Conservation (phyloP, 495 filamentous ascomycete species). For the Copromyces sp. region DNA sequence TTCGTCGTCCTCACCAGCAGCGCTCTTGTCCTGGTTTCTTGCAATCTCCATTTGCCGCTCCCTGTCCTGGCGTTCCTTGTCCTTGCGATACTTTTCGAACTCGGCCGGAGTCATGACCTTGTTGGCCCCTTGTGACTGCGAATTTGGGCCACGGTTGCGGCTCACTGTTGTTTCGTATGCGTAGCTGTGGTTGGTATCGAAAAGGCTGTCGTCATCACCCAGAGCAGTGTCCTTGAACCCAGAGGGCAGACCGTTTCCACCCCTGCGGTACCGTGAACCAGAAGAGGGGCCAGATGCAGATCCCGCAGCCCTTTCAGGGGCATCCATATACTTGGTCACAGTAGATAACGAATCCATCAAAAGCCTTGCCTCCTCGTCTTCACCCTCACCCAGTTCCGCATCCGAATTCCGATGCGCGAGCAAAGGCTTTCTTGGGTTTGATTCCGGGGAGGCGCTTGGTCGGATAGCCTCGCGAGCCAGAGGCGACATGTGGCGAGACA, state of each 20-base stretch:
- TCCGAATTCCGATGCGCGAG: slow-evolving; percentile 35
- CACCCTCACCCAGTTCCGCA: slow-evolving; percentile 30
- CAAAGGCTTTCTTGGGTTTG: slow-evolving; percentile 37
- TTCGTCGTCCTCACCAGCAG: slow-evolving; percentile 42
- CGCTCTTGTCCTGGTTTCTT: slow-evolving; percentile 18
- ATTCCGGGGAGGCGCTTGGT: slow-evolving; percentile 22
- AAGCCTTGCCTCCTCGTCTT: slow-evolving; percentile 62
- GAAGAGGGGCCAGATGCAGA: slow-evolving; percentile 5
- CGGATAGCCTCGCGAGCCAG: slow-evolving; percentile 5
- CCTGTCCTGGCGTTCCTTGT: slow-evolving; percentile 69
- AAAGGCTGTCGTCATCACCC: slow-evolving; percentile 33
- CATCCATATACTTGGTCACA: slow-evolving; percentile 34
- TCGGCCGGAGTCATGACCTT: slow-evolving; percentile 87
- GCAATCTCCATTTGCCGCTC: slow-evolving; percentile 40
- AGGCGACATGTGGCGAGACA: slow-evolving; percentile 23
- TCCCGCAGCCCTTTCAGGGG: slow-evolving; percentile 5
- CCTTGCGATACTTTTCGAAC: slow-evolving; percentile 72
- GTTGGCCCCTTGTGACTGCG: slow-evolving; percentile 35
- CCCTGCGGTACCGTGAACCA: slow-evolving; percentile 26
- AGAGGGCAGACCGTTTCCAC: slow-evolving; percentile 15
- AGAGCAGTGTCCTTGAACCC: slow-evolving; percentile 19
- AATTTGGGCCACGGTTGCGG: slow-evolving; percentile 26
- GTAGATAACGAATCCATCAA: slow-evolving; percentile 50
- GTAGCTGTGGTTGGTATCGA: slow-evolving; percentile 43
- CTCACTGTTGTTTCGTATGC: slow-evolving; percentile 46